Evolutionary conservation across 129 eudicot genomes (phyloP), one percentile per base, ranked within the genome.

Genomic region (Rutidosis leptorrhynchoides): DNA sequence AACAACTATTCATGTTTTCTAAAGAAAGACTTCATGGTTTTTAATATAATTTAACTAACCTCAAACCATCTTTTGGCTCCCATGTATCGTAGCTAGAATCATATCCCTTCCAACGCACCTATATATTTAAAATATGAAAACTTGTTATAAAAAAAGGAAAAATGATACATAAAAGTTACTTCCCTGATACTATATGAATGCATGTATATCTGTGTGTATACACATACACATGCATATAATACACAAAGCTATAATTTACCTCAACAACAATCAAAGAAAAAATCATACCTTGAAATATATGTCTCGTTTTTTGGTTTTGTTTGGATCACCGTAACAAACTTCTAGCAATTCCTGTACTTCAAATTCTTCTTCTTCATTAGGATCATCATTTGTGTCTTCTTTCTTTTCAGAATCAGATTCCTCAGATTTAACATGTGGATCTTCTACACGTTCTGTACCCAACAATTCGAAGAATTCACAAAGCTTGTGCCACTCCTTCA

Each of bases 21-120:
- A 15, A 12, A 32, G 28, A 49, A 7, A 43, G 27, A 56, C 19
- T 42, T 1, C 26, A 23, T 9, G 42, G 42, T 35, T 35, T 35
- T 35, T 12, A 35, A 35, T 35, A 35, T 35, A 35, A 35, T 35
- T 58, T 45, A 63, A 14, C 58, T 27, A 64, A 83, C 97, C 90
- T 69, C 61, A 90, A 71, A 15, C 87, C 86, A 46, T 86, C 83
- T 2, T 72, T 27, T 4, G 95, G 97, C 70, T 90, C 95, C 97
- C 95, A 90, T 15, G 97, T 90, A 75, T 90, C 95, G 1, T 84
- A 78, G 28, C 68, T 75, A 27, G 84, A 78, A 42, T 87, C 89
- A 82, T 82, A 90, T 1, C 97, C 97, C 76, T 75, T 84, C 97
- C 97, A 90, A 10, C 89, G 81, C 17, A 90, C 83, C 97, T 90